These are phyloP conservation scores for Pseudogymnoascus sp. DNA, from an alignment of 2,329 filamentous ascomycete genomes.

Conservation along the genomic window DNA sequence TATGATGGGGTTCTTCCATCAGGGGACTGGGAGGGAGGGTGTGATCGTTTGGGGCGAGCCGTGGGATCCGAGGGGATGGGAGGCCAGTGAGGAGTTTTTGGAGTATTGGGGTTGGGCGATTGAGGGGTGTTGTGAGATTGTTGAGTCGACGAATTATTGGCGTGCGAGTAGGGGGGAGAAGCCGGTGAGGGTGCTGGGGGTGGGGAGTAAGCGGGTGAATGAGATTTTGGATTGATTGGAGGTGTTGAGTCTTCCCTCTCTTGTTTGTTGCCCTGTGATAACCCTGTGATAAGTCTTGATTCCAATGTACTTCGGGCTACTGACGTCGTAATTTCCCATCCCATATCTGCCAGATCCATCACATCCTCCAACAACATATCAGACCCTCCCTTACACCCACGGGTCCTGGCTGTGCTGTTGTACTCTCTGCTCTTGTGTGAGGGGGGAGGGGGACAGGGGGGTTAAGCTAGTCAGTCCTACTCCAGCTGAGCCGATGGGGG, in stretches of 20 bases:
- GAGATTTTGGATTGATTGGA: background rate
- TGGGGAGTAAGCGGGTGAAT: background rate
- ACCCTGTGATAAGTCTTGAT: background rate
- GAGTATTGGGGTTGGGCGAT: constrained; percentile 29
- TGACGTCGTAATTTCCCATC: background rate
- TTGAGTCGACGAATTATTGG: constrained; percentile 29
- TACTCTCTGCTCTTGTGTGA: no score
- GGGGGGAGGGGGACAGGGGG: no score
- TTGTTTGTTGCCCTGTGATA: background rate
- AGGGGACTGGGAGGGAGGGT: constrained; percentile 15
- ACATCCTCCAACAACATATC: background rate
- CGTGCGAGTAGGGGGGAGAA: constrained; percentile 25
- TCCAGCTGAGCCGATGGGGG: no score
- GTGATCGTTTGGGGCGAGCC: constrained; percentile 29
- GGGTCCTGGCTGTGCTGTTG: no score
- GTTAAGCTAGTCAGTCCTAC: no score
- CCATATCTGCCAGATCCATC: background rate
- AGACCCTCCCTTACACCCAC: background rate
- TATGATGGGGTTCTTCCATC: constrained; percentile 17
- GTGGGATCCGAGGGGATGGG: constrained; percentile 29
- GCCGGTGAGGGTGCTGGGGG: background rate
- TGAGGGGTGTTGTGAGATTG: constrained; percentile 23
- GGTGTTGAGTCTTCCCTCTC: background rate
- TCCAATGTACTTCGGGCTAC: background rate
- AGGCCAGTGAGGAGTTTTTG: constrained; percentile 25